phyloP scores from a whole-genome alignment of 441 rosid species.

The Daphne laureola region DNA sequence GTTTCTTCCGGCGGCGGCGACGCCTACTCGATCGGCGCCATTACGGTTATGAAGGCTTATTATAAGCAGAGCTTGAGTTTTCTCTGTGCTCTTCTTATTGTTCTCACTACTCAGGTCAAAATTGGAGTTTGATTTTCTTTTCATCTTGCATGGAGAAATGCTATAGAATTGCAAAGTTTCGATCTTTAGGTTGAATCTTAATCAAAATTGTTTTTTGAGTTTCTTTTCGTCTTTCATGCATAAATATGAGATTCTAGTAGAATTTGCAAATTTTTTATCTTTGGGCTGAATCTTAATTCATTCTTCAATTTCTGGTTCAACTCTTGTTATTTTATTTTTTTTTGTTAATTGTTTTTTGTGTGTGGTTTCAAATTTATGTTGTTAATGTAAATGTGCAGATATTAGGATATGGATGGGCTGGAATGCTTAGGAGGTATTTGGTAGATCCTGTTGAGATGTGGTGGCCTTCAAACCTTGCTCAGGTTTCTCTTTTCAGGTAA shows the following conservation, averaged over 20 bases:
- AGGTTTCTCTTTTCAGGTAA: conserved; percentile 90
- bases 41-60: conserved; percentile 92
- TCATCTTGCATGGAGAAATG: neutral
- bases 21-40: conserved; percentile 93
- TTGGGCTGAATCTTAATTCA: too few relatives aligned
- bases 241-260: too few relatives aligned
- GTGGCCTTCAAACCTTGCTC: conserved; percentile 98
- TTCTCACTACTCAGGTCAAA: conserved; percentile 81
- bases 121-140: neutral
- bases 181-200: too few relatives aligned
- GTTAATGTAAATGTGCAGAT: conserved; percentile 30
- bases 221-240: too few relatives aligned
- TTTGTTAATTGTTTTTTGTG: too few relatives aligned
- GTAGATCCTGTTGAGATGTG: conserved; percentile 97
- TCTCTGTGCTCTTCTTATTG: conserved; percentile 64
- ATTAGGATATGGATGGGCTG: conserved; percentile 97
- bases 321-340: too few relatives aligned
- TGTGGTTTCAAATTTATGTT: too few relatives aligned
- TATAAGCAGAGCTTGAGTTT: conserved; percentile 76
- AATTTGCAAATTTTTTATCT: too few relatives aligned
- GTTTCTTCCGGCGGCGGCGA: conserved; percentile 88
- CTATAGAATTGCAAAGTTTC: too few relatives aligned
- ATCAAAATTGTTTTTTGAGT: too few relatives aligned
- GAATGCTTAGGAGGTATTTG: conserved; percentile 79
- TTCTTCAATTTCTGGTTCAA: too few relatives aligned